Conservation (phyloP, 1,284 basidiomycete species). For the Omphalotus olearius region DNA sequence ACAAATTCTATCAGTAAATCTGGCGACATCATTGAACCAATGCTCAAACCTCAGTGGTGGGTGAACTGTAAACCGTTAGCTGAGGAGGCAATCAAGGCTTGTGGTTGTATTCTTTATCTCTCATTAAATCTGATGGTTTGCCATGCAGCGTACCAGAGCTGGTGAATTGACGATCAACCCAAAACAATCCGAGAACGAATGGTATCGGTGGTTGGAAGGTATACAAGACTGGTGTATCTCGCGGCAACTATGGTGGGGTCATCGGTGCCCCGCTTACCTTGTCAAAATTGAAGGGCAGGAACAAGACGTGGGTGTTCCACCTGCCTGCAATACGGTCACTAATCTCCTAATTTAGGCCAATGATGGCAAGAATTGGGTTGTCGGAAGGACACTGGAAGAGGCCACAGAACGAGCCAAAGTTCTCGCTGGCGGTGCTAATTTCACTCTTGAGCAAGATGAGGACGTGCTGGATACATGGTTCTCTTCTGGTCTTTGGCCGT, state of each 20-base stretch:
- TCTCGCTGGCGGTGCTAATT: constrained; percentile 70
- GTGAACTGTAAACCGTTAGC: constrained; percentile 92
- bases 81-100: constrained; percentile 82
- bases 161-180: constrained; percentile 87
- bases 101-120: neutral
- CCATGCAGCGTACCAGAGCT: constrained; percentile 71
- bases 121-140: neutral
- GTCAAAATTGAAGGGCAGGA: constrained; percentile 80
- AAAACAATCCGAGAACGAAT: constrained; percentile 86
- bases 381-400: constrained; percentile 79
- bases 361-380: constrained; percentile 87
- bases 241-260: constrained; percentile 99
- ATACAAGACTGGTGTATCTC: constrained; percentile 99
- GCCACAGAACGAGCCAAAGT: constrained; percentile 76
- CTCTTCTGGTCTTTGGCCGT: constrained; percentile 97
- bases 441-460: constrained; percentile 89
- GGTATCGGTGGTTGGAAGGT: constrained; percentile 95
- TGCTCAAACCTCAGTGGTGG: constrained; percentile 99
- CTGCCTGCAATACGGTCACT: constrained; percentile 4
- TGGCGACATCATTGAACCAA: constrained; percentile 93
- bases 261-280: constrained; percentile 94
- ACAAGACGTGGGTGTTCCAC: constrained; percentile 52
- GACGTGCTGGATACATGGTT: constrained; percentile 99
- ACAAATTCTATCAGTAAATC: constrained; percentile 61
- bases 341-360: constrained; percentile 38